Evolutionary conservation across 805 yeast species (phyloP), one percentile per base, ranked within the genome.

Genomic region (Phaffomyces thermotolerans): DNA sequence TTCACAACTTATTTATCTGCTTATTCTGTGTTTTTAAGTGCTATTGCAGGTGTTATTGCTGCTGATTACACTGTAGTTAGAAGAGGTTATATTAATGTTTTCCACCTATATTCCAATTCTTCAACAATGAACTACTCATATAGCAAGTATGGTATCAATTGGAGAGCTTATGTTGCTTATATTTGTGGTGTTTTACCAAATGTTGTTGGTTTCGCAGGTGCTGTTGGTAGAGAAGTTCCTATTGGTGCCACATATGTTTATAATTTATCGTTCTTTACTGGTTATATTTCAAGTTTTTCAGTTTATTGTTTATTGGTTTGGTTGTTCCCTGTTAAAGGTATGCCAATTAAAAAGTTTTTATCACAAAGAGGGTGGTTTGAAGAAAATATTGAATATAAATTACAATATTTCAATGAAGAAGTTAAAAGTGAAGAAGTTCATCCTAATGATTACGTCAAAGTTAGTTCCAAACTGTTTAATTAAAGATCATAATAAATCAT

Each of bases 91-190:
- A 56, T 88, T 49, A 67, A 73, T 41, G 64, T 86, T 32, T 69
- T 71, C 45, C 89, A 84, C 54, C 66, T 89, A 49, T 89, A 82
- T 65, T 55, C 74, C 18, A 75, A 71, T 34, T 53, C 59, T 14
- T 4, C 36, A 2, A 60, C 60, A 20, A 59, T 71, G 15, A 62
- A 66, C 44, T 89, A 87, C 66, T 74, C 73, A 65, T 87, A 76
- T 65, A 72, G 74, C 53, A 64, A 56, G 24, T 65, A 67, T 39
- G 95, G 96, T 34, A 54, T 77, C 61, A 86, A 87, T 58, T 85
- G 95, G 93, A 73, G 95, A 60, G 96, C 91, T 2, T 79, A 77
- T 52, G 76, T 71, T 34, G 93, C 95, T 1, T 88, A 88, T 60
- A 60, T 88, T 51, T 71, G 81, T 51, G 95, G 95, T 42, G 80